Percentiles rank a stretch among this genome's conserved stretches.
Evolutionary conservation across 192 early-diverging fungal genomes (phyloP).

Genomic region (Umbelopsis isabellina): DNA sequence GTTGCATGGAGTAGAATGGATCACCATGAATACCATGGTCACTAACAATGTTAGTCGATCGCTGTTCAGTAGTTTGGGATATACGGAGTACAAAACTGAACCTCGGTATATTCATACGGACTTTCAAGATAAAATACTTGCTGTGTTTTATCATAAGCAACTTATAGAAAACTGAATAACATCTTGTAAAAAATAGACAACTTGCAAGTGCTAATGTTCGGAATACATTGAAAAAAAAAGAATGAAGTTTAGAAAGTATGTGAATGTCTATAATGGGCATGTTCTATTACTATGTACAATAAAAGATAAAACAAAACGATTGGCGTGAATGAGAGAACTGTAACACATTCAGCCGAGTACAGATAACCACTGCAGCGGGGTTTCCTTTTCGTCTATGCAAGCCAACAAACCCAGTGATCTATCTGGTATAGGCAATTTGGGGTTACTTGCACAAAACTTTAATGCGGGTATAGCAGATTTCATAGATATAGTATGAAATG

Average conservation of each 20-base stretch:
- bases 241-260: not conserved
- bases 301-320: not conserved
- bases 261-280: not conserved
- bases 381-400: conserved; percentile 3
- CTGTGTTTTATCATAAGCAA: not conserved
- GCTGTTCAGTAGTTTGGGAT: not conserved
- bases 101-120: not conserved
- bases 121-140: not conserved
- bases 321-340: not conserved
- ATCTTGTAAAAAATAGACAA: no score
- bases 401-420: conserved; percentile 4
- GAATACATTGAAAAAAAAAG: no score
- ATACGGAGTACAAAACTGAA: not conserved
- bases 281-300: conserved; percentile 15
- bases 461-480: not conserved
- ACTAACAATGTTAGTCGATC: not conserved
- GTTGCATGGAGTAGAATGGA: not conserved
- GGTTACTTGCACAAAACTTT: not conserved
- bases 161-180: not conserved
- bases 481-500: not conserved
- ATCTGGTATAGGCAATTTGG: no score
- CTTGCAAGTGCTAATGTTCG: no score
- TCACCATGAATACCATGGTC: not conserved
- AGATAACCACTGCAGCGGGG: conserved; percentile 7
- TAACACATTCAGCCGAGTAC: not conserved